Evolutionary conservation across 2,329 filamentous ascomycete genomes (phyloP), one percentile per base, ranked within the genome.

Genomic region (Lomentospora prolificans): DNA sequence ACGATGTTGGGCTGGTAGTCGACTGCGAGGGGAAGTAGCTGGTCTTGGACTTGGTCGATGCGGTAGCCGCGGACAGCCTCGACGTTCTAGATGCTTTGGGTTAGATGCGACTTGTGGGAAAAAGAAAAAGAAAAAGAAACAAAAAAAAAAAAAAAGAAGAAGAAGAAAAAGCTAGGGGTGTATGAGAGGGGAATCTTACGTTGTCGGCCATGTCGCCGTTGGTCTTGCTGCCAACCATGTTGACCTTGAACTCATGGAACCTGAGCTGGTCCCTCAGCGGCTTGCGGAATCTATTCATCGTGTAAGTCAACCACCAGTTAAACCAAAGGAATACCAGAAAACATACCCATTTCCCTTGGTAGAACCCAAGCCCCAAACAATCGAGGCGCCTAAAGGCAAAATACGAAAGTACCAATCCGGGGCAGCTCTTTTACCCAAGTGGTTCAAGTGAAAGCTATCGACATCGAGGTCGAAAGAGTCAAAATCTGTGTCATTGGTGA

Each of bases 161-260:
- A 12, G 30, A 12, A n/a, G n/a, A n/a, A n/a, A n/a, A n/a, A n/a
- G n/a, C n/a, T n/a, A n/a, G n/a, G n/a, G n/a, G n/a, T n/a, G n/a
- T n/a, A n/a, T n/a, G n/a, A n/a, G n/a, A n/a, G n/a, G n/a, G n/a
- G n/a, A n/a, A n/a, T 6, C 61, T 19, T 55, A 64, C 66, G 50
- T 64, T 63, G 44, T 66, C 64, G 9, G 19, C 51, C 62, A 65
- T 64, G 22, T 41, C 50, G 3, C 63, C 63, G 31, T 58, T 51
- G 7, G 30, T 41, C 48, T 56, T 56, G 50, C 48, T 61, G n/a
- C 64, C 64, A 22, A 65, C 63, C 62, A 65, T 65, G 36, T 65
- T 61, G 53, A 65, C 63, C 2, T 61, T 55, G 59, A 58, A 64
- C 3, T 61, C 61, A n/a, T 59, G 55, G 25, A 50, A 60, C 3